phyloP scores from a whole-genome alignment of 495 filamentous ascomycete genomes.

The Evansstolkia leycettana region DNA sequence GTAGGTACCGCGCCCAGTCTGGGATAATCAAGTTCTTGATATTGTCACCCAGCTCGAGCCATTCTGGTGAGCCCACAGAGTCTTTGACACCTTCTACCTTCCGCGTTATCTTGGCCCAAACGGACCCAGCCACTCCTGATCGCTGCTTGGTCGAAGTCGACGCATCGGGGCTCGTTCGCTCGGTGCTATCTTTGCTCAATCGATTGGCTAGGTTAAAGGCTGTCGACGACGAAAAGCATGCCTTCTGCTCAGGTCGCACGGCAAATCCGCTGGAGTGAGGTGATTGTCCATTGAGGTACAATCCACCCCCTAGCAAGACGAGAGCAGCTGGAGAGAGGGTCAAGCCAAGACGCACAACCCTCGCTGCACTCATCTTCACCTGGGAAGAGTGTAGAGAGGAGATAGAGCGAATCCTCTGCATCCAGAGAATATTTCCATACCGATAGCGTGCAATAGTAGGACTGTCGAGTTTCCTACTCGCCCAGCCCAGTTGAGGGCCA shows the following conservation, averaged over 20 bases:
- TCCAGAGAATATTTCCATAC: constrained; percentile 9
- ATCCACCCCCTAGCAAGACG: constrained; percentile 14
- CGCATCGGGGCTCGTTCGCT: no score
- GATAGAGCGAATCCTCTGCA: constrained; percentile 44
- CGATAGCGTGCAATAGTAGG: no score
- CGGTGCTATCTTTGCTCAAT: no score
- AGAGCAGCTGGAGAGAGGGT: constrained; percentile 27
- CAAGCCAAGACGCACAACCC: constrained; percentile 22
- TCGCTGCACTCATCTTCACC: constrained; percentile 20
- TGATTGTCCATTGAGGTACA: constrained; percentile 17
- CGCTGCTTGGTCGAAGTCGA: background rate
- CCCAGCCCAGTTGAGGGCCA: no score
- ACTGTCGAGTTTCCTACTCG: no score
- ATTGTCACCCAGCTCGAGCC: constrained; percentile 48
- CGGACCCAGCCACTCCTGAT: constrained; percentile 23
- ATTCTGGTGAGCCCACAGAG: constrained; percentile 44
- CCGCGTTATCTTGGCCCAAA: constrained; percentile 47
- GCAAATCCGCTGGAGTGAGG: constrained; percentile 10
- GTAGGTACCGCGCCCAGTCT: constrained; percentile 67
- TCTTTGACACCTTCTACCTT: constrained; percentile 41
- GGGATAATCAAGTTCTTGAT: constrained; percentile 63
- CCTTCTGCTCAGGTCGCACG: constrained; percentile 9
- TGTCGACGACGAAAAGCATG: constrained; percentile 14
- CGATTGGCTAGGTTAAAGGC: background rate
- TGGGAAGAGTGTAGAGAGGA: constrained; percentile 32